A percentile compares a stretch with the other conserved stretches of the same genome.
Evolutionary conservation across 768 basidiomycete genomes (phyloP).

Genomic region (Podaxis sp.): DNA sequence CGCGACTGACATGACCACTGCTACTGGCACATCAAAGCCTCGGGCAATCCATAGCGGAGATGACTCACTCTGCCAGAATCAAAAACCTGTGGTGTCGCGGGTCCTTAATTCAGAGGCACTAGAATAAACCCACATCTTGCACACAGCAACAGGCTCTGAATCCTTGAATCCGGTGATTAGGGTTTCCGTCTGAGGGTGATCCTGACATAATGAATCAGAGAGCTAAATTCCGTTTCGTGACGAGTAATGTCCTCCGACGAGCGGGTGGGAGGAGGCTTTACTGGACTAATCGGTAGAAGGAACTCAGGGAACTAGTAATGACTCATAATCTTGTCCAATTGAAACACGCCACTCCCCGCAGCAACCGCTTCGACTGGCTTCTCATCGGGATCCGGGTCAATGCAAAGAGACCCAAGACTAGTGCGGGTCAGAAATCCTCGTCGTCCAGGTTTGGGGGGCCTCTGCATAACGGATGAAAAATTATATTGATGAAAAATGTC

Average conservation of each 20-base stretch:
- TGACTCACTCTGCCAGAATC: no score
- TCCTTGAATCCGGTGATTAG: background rate
- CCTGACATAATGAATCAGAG: background rate
- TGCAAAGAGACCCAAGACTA: background rate
- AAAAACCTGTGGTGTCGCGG: no score
- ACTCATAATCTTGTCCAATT: background rate
- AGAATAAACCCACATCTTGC: no score
- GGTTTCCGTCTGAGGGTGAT: background rate
- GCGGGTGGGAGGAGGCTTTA: background rate
- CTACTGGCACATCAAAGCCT: no score
- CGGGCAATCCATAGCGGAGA: no score
- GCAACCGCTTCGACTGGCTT: background rate
- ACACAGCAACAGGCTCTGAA: slow-evolving; percentile 35
- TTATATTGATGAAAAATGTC: background rate
- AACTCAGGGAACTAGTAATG: background rate
- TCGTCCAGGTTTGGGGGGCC: background rate
- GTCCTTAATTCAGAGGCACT: no score
- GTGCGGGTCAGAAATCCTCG: background rate
- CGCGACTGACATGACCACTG: background rate
- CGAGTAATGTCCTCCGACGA: no score
- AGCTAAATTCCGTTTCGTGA: background rate
- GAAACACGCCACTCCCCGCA: no score
- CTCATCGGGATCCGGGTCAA: background rate
- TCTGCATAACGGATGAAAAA: background rate
- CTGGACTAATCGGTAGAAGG: background rate